Evolutionary conservation across 192 early-diverging fungal species (phyloP), one percentile per base, ranked within the genome.

Genomic region (Mycoemilia scoparia): DNA sequence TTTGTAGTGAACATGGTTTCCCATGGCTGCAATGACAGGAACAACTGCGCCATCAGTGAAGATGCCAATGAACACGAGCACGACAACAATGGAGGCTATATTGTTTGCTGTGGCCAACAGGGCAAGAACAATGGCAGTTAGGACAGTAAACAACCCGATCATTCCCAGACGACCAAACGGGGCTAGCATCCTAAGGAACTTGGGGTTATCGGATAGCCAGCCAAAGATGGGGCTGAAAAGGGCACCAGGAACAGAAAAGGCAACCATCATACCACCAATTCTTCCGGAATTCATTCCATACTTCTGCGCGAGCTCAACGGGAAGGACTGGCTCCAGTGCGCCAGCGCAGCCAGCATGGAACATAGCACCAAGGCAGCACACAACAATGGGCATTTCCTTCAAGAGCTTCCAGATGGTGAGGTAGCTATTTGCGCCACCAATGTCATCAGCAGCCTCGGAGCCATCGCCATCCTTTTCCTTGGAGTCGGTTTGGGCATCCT

Each of bases 21-120:
- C 74, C 72, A 85, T 73, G 26, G 67, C 65, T 20, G 77, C 77
- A 24, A 80, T 37, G 12, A 76, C 45, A 0, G 82, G 82, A 3
- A 76, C 73, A 0, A 52, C 43, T 2, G 58, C 58, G 34, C 45
- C 19, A 10, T 48, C 58, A 19, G 32, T 28, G 4, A 42, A 27
- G 8, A 55, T 17, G 5, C 58, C 58, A 23, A 49, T 37, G 30
- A 51, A 45, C 3, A 44, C 52, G 9, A 60, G 51, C 25, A 32
- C 47, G 15, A 60, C 43, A 0, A 60, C 47, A n/a, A n/a, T n/a
- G n/a, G n/a, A n/a, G n/a, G n/a, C n/a, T 7, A 60, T 42, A 22
- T 39, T 60, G 28, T 24, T 39, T 5, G 52, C 51, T 11, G 52
- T 48, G 29, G 51, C 58, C 5, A 60, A 5, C 26, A 46, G 54